phyloP scores from a whole-genome alignment of 257 asterid genomes.

The Fraxinus cuspidata region DNA sequence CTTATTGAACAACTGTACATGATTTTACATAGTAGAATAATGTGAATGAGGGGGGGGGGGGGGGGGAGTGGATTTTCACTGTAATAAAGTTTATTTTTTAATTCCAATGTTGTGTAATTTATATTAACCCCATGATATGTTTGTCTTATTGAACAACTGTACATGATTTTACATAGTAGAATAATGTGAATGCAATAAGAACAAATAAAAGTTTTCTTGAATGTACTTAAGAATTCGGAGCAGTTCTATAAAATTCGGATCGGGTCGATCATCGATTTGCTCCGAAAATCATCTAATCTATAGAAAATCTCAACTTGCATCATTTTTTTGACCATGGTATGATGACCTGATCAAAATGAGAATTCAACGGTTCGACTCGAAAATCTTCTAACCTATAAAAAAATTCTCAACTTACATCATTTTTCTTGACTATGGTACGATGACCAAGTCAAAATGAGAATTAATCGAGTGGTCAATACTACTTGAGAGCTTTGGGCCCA shows the following conservation, averaged over 20 bases:
- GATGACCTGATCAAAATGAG: no score
- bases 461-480: not conserved
- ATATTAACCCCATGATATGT: not conserved
- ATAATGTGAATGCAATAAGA: not conserved
- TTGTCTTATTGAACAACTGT: not conserved
- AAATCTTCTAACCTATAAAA: no score
- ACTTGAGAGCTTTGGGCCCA: constrained; percentile 5
- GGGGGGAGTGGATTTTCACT: constrained; percentile 6
- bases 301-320: not conserved
- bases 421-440: constrained; percentile 19
- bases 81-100: constrained; percentile 1
- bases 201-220: not conserved
- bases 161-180: not conserved
- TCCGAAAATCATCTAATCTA: no score
- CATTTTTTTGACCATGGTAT: not conserved
- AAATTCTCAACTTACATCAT: constrained; percentile 10
- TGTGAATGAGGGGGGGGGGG: no score
- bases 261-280: no score
- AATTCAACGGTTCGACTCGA: no score
- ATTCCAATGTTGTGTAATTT: constrained; percentile 13
- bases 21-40: not conserved
- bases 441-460: constrained; percentile 1
- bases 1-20: not conserved
- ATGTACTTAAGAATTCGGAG: no score
- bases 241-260: no score